Base-by-base conservation (phyloP, 2,329 filamentous ascomycete species). In the Fusarium tjaetaba region DNA sequence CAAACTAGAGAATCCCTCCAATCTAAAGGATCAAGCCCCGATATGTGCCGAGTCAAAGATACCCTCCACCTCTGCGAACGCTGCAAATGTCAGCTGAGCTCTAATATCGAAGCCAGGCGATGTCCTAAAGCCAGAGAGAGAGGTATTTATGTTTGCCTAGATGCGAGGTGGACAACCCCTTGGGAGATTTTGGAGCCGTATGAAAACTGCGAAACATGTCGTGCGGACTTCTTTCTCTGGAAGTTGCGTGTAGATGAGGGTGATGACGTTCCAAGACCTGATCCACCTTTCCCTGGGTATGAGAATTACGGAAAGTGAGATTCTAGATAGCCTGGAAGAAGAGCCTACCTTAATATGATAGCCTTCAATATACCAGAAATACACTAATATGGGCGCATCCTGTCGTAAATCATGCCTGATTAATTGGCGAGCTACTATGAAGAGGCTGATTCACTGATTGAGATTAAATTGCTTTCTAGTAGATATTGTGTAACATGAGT, bases 381-480 rank as follows among this genome's bases (percentile, higher is more conserved):
- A 41, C 7, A 3, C 3, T 26, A 20, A 18, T 4, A 30, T 14
- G 2, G 7, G 10, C 14, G 22, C 8, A 5, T n/a, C 6, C 9
- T 7, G 7, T 41, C 5, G 22, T 28, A 18, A 0, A n/a, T 7
- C 0, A 26, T 26, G 26, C 26, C 26, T 26, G 26, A 26, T 26
- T 26, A 26, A 26, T 26, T 26, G 26, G 26, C 26, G 26, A 26
- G 26, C 26, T 26, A 26, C 26, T 26, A 14, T 28, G 20, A 38
- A 13, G 32, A 26, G 2, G 0, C 2, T 16, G 11, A 3, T 2
- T 28, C 2, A 41, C 11, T 14, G 20, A n/a, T 11, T 22, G 7
- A 2, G 1, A n/a, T n/a, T 4, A 13, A 6, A n/a, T 10, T 41
- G 4, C 14, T 28, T 4, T 4, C 5, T 0, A 3, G 4, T 28